Percentiles rank a stretch among this genome's conserved stretches.
These are phyloP conservation scores for Pleurotus citrinopileatus DNA, from an alignment of 768 basidiomycete genomes.

Conservation along the genomic window DNA sequence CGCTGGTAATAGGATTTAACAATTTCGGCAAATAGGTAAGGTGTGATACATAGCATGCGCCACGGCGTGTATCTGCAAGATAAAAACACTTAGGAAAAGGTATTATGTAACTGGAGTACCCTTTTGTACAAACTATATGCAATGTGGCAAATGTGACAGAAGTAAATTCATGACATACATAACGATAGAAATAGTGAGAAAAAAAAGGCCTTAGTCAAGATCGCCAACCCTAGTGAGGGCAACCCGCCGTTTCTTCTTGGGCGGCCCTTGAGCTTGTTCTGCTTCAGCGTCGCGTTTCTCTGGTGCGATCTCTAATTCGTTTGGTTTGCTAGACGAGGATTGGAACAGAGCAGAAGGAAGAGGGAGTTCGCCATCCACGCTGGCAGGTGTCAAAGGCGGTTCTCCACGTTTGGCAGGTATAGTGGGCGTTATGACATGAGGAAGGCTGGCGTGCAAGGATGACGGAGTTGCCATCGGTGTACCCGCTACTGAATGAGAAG, in stretches of 20 bases:
- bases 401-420: constrained; percentile 39
- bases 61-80: no score
- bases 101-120: no score
- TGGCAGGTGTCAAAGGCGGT: constrained; percentile 48
- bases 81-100: no score
- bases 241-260: constrained; percentile 86
- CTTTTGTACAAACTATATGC: no score
- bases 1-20: no score
- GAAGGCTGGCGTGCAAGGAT: constrained; percentile 27
- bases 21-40: no score
- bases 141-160: no score
- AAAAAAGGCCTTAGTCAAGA: constrained; percentile 24
- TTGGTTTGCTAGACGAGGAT: background rate
- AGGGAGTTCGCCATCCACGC: constrained; percentile 41
- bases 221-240: constrained; percentile 71
- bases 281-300: constrained; percentile 20
- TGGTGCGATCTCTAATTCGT: constrained; percentile 20
- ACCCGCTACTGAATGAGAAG: constrained; percentile 25
- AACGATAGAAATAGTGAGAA: background rate
- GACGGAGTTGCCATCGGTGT: constrained; percentile 37
- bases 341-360: background rate
- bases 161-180: background rate
- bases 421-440: constrained; percentile 17
- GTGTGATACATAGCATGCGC: no score
- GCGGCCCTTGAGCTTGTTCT: constrained; percentile 46